Percentiles rank a stretch among this genome's conserved stretches.
These are phyloP conservation scores for Sporopachydermia lactativora DNA, from an alignment of 805 yeast species.

Conservation along the genomic window DNA sequence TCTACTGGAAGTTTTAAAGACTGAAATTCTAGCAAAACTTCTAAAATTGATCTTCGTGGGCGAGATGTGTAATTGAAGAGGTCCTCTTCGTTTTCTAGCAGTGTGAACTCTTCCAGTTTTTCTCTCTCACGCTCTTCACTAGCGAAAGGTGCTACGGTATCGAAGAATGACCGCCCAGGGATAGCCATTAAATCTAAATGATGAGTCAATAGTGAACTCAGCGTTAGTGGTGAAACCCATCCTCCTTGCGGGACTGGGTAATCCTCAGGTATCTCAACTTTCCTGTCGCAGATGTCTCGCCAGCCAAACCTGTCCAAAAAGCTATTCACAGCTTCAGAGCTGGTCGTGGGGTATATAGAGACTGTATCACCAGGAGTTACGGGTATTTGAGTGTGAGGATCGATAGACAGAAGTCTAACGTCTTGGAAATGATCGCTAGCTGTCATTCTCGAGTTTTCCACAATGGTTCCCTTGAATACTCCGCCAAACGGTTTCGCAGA, in stretches of 20 bases:
- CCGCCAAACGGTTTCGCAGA: background rate
- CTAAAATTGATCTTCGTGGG: constrained; percentile 79
- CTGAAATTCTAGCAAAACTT: constrained; percentile 70
- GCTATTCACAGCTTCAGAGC: constrained; percentile 43
- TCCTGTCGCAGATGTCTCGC: constrained; percentile 53
- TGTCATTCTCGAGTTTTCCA: constrained; percentile 48
- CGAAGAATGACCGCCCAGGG: constrained; percentile 76
- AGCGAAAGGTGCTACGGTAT: constrained; percentile 60
- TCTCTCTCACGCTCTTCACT: constrained; percentile 61
- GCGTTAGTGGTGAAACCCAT: constrained; percentile 43
- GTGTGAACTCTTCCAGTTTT: constrained; percentile 61
- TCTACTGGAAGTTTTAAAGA: constrained; percentile 63
- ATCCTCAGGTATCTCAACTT: constrained; percentile 17
- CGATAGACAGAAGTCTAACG: constrained; percentile 49
- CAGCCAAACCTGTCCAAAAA: constrained; percentile 62
- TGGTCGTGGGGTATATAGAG: constrained; percentile 64
- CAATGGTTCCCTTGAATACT: constrained; percentile 30
- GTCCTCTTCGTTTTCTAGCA: constrained; percentile 63
- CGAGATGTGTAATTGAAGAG: constrained; percentile 84
- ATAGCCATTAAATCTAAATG: constrained; percentile 74
- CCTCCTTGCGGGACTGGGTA: constrained; percentile 39
- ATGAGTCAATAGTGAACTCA: constrained; percentile 57
- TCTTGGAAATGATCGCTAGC: constrained; percentile 74
- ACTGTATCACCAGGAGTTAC: constrained; percentile 75
- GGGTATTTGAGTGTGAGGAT: constrained; percentile 15